Evolutionary conservation across 73 alveolate species (phyloP), one percentile per base, ranked within the genome.

Genomic region (Paramecium biaurelia): DNA sequence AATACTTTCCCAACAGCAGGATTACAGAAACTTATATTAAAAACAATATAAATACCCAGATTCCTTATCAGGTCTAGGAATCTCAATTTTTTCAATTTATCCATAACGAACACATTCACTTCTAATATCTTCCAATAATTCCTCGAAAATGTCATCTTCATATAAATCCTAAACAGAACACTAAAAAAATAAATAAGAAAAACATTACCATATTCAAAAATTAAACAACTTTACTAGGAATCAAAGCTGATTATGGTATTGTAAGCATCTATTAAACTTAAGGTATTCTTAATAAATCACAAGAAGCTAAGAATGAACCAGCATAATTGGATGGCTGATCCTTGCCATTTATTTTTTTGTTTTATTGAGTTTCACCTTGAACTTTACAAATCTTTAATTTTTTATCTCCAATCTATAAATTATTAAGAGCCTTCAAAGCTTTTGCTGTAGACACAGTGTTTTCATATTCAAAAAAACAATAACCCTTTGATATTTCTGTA

Each of bases 391-490:
- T 98, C 68, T 96, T 96, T 21, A 98, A 89, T 92, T 95, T 97
- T 74, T 93, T 97, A 34, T 97, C 99, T 35, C 96, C 98, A 92
- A 97, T 87, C 20, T 96, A 95, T 58, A 97, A 90, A 28, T 95
- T 96, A 87, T 98, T 97, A 11, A 98, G 92, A 1, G 98, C 99
- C 84, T 97, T 97, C 57, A 98, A 85, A 43, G 99, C 99, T 70
- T 96, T 98, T 47, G 96, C 98, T 34, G 98, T 94, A 10, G 95
- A 94, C 72, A 92, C 92, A 20, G 96, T 97, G 70, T 93, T 93
- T 68, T 93, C 97, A 94, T 97, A 98, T 93, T 98, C 99, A 94
- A 98, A 97, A 95, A 98, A 98, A 70, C 98, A 95, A 85, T 95
- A 95, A 1, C 99, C 98, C 93, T 96, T 93, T 67, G 96, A 96